A percentile compares a stretch with the other conserved stretches of the same genome.
phyloP scores from a whole-genome alignment of 371 early-diverging fungal genomes.

The Saksenaea vasiformis region DNA sequence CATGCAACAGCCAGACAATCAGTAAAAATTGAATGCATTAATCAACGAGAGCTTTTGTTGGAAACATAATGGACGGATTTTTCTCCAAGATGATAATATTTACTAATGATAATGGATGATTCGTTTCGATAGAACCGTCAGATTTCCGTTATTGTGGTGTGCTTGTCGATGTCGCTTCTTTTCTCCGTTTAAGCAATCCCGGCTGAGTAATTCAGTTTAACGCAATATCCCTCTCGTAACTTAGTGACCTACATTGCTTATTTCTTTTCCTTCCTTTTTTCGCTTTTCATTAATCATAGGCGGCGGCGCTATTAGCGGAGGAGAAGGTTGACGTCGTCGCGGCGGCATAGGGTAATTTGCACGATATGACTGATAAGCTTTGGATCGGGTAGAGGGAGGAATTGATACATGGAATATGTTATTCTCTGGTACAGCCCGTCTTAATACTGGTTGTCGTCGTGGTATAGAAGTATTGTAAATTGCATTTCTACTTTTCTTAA shows the following conservation, averaged over 20 bases:
- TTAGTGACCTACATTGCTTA: not conserved
- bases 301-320: not conserved
- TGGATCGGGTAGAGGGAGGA: constrained; percentile 14
- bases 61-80: too few species aligned
- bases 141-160: too few species aligned
- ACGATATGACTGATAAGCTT: constrained; percentile 13
- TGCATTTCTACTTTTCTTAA: constrained; percentile 18
- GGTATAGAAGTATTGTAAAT: constrained; percentile 22
- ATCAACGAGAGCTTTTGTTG: too few species aligned
- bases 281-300: not conserved
- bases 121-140: too few species aligned
- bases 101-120: too few species aligned
- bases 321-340: not conserved
- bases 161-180: too few species aligned
- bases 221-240: not conserved
- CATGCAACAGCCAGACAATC: too few species aligned
- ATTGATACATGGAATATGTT: constrained; percentile 12
- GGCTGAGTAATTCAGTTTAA: too few species aligned
- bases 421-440: not conserved
- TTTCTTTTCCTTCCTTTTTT: not conserved
- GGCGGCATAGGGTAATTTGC: constrained; percentile 9
- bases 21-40: too few species aligned
- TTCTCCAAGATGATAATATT: too few species aligned
- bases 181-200: too few species aligned
- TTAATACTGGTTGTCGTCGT: not conserved